Evolutionary conservation across 257 asterid genomes (phyloP).

Genomic region (Perilla frutescens): DNA sequence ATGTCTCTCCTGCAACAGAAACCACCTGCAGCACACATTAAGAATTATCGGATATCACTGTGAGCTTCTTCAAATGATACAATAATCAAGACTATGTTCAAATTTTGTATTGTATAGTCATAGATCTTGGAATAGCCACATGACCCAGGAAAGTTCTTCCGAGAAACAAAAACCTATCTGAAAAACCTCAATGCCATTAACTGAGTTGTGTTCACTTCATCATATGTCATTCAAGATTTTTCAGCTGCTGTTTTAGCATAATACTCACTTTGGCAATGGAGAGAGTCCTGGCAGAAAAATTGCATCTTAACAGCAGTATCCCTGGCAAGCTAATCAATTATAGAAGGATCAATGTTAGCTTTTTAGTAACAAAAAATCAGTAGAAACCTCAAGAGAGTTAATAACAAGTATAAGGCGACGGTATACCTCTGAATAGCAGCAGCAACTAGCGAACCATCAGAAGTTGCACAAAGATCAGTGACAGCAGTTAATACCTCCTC

Average conservation of each 20-base stretch:
- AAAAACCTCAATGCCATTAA: background rate
- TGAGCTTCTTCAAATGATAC: background rate
- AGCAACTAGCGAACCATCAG: constrained; percentile 71
- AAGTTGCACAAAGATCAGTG: constrained; percentile 69
- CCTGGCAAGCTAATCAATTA: constrained; percentile 69
- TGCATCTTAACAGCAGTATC: constrained; percentile 67
- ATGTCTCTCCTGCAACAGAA: constrained; percentile 59
- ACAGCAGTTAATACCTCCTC: constrained; percentile 62
- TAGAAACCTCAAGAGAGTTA: background rate
- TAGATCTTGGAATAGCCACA: background rate
- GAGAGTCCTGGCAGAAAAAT: constrained; percentile 59
- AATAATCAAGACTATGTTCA: background rate
- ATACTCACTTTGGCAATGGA: constrained; percentile 65
- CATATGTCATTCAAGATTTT: background rate
- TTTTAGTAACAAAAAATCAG: background rate
- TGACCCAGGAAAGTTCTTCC: background rate
- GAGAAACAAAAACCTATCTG: background rate
- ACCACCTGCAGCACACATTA: constrained; percentile 55
- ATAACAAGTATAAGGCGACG: constrained; percentile 7
- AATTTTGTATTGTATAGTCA: background rate
- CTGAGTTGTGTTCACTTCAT: background rate
- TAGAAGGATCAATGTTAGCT: background rate
- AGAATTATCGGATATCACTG: background rate
- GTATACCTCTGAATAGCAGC: constrained; percentile 79
- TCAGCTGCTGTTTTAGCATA: constrained; percentile 10